Conservation (phyloP, 2,329 filamentous ascomycete species). For the Davidsoniella virescens region DNA sequence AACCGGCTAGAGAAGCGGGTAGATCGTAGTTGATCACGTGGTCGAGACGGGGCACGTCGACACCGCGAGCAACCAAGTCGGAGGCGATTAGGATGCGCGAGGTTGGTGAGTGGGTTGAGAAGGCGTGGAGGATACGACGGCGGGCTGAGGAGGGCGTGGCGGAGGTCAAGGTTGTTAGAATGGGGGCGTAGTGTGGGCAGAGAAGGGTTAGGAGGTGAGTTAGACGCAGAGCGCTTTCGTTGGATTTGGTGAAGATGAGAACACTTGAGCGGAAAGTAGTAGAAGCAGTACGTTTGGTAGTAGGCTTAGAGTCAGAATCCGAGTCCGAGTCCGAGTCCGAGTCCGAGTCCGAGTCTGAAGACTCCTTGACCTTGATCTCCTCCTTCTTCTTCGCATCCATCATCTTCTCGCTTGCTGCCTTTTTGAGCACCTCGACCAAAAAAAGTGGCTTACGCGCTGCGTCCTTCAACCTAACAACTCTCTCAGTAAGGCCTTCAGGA, state of each 20-base stretch:
- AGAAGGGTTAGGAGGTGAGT: constrained; percentile 60
- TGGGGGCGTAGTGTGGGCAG: constrained; percentile 36
- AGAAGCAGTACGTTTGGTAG: constrained; percentile 13
- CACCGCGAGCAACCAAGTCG: constrained; percentile 80
- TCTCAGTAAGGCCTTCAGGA: constrained; percentile 36
- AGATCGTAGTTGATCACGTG: constrained; percentile 93
- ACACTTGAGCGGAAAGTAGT: constrained; percentile 28
- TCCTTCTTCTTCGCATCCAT: constrained; percentile 15
- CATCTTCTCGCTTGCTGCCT: constrained; percentile 15
- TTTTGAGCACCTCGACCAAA: constrained; percentile 40
- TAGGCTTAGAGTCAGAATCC: constrained; percentile 16
- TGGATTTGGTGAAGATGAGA: constrained; percentile 81
- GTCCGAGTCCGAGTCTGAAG: not conserved
- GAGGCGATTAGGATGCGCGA: constrained; percentile 72
- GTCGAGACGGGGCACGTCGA: constrained; percentile 63
- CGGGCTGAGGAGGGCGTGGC: constrained; percentile 58
- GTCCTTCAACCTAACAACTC: constrained; percentile 14
- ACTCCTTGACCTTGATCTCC: not conserved
- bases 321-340: constrained; percentile 15
- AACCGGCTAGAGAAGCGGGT: constrained; percentile 62
- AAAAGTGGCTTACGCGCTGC: constrained; percentile 58
- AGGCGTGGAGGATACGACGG: constrained; percentile 50
- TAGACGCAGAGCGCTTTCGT: constrained; percentile 76
- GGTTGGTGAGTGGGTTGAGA: constrained; percentile 47
- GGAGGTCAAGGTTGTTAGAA: constrained; percentile 58